Evolutionary conservation across 2,329 filamentous ascomycete species (phyloP), one percentile per base, ranked within the genome.

Genomic region (Boeremia exigua): DNA sequence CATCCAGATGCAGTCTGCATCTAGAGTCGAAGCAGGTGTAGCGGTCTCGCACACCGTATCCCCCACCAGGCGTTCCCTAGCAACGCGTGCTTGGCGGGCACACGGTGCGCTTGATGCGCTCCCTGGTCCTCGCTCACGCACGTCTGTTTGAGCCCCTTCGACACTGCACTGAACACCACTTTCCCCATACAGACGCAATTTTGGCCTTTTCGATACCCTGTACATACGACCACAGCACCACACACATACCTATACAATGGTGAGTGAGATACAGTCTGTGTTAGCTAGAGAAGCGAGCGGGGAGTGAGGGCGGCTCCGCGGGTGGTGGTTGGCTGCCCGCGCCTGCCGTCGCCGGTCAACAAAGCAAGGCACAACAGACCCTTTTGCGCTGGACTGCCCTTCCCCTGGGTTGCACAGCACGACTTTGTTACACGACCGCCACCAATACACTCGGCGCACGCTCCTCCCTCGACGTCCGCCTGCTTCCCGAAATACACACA

Each of bases 31-130:
- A 50, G 46, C 40, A 56, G 25, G 47, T 50, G 52, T 47, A 50
- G 47, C 47, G 46, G 48, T 27, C 23, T 25, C 15, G 32, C 43
- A 54, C 44, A 50, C 46, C 23, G 45, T 37, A 49, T 14, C 39
- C 51, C 39, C 52, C 43, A 42, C 53, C 43, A 51, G 14, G 44
- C 37, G 53, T 56, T 53, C 48, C 54, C 54, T 57, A 52, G 49
- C 52, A 56, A 51, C 54, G 43, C 36, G n/a, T 12, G 32, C 59
- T 67, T 61, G 58, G 64, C 66, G 56, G 52, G 37, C 56, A 63
- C 57, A 52, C 55, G 19, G 55, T 49, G 62, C 68, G 67, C 68
- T 66, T 61, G 65, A 65, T 59, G 60, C 66, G 66, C 61, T 48
- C 25, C 45, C 55, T 61, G 68, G 57, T 53, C 60, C 49, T 53